phyloP scores from a whole-genome alignment of 1,284 basidiomycete species.

The Lentinus polychrous region DNA sequence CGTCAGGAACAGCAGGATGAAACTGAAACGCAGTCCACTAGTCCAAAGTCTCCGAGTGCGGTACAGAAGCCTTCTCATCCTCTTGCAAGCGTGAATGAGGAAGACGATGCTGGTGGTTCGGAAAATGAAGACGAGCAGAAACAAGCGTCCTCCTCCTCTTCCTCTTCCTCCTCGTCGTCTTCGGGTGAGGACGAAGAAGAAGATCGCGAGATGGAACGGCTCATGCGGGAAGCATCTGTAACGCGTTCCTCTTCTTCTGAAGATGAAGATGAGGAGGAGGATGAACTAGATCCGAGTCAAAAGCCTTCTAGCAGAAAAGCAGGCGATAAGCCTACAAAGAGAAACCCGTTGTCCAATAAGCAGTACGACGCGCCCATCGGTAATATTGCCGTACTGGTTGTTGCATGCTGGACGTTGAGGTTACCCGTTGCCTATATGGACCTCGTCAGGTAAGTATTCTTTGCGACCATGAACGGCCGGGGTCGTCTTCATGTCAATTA shows the following conservation, averaged over 20 bases:
- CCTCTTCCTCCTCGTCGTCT: constrained; percentile 13
- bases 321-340: constrained; percentile 15
- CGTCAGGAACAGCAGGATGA: constrained; percentile 25
- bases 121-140: constrained; percentile 8
- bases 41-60: too few relatives aligned
- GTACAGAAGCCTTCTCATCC: neutral
- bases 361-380: constrained; percentile 48
- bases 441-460: constrained; percentile 48
- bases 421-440: constrained; percentile 72
- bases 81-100: neutral
- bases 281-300: constrained; percentile 40
- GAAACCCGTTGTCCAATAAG: constrained; percentile 15
- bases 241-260: constrained; percentile 15
- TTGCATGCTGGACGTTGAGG: constrained; percentile 75
- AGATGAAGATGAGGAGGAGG: constrained; percentile 21
- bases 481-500: neutral
- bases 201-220: constrained; percentile 8
- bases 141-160: constrained; percentile 9
- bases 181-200: constrained; percentile 22
- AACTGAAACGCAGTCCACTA: constrained; percentile 6
- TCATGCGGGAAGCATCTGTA: constrained; percentile 13
- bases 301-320: constrained; percentile 33
- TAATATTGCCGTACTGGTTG: constrained; percentile 59
- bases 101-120: neutral
- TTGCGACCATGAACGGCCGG: neutral